phyloP scores from a whole-genome alignment of 2,329 filamentous ascomycete genomes.

The Trichoderma gracile region DNA sequence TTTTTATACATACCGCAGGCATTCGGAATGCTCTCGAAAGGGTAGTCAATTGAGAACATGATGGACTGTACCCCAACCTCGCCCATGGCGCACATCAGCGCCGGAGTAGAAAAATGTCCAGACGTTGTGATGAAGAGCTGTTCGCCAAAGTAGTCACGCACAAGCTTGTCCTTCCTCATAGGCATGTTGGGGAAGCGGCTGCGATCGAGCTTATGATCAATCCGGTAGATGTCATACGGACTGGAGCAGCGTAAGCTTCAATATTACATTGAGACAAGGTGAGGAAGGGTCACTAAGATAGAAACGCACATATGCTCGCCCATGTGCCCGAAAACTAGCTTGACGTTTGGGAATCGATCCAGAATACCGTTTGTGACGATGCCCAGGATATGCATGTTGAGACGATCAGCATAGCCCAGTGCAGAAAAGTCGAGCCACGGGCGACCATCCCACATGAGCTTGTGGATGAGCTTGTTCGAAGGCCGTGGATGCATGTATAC shows the following conservation, averaged over 20 bases:
- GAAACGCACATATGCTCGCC: slow-evolving; percentile 45
- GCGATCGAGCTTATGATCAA: slow-evolving; percentile 57
- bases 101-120: slow-evolving; percentile 56
- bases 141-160: slow-evolving; percentile 54
- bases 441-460: slow-evolving; percentile 59
- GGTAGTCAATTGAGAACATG: slow-evolving; percentile 55
- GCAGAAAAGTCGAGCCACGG: slow-evolving; percentile 62
- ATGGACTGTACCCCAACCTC: slow-evolving; percentile 53
- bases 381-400: slow-evolving; percentile 57
- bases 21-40: slow-evolving; percentile 42
- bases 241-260: background rate
- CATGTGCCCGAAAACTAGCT: slow-evolving; percentile 50
- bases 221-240: slow-evolving; percentile 51
- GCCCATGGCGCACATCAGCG: slow-evolving; percentile 51
- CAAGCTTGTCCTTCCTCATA: slow-evolving; percentile 49
- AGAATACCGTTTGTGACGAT: slow-evolving; percentile 53
- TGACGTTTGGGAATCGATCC: slow-evolving; percentile 47
- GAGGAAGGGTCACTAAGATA: no score
- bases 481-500: slow-evolving; percentile 64
- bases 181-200: slow-evolving; percentile 47
- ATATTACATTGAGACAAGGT: background rate
- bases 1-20: slow-evolving; percentile 10
- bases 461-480: slow-evolving; percentile 57
- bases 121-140: slow-evolving; percentile 60
- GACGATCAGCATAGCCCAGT: slow-evolving; percentile 58